Percentiles rank a stretch among this genome's conserved stretches.
These are phyloP conservation scores for Saturnispora sekii DNA, from an alignment of 805 yeast genomes.

Conservation along the genomic window DNA sequence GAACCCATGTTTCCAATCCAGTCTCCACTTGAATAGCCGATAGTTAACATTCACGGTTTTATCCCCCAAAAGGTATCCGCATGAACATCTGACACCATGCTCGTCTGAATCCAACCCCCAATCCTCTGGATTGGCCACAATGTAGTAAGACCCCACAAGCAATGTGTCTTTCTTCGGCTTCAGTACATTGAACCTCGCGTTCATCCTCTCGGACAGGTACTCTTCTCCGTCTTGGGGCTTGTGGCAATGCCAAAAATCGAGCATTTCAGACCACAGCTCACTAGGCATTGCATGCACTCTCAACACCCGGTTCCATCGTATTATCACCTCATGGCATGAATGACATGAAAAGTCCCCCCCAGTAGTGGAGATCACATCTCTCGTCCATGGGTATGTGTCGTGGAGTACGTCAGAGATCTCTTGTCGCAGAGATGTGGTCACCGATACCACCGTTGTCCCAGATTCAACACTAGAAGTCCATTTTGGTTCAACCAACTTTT, in stretches of 20 bases:
- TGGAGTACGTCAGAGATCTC: slow-evolving; percentile 1
- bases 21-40: slow-evolving; percentile 49
- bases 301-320: slow-evolving; percentile 26
- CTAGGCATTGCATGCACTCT: slow-evolving; percentile 67
- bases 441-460: too few relatives aligned
- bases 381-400: slow-evolving; percentile 21
- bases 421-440: too few relatives aligned
- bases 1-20: slow-evolving; percentile 30
- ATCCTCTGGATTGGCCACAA: slow-evolving; percentile 29
- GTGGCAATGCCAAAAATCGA: slow-evolving; percentile 98
- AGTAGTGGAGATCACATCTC: slow-evolving; percentile 10
- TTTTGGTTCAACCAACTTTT: neutral
- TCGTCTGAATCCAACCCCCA: slow-evolving; percentile 6
- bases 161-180: slow-evolving; percentile 35
- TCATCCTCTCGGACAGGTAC: slow-evolving; percentile 7
- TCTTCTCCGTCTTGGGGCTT: slow-evolving; percentile 37
- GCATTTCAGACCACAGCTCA: slow-evolving; percentile 86
- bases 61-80: slow-evolving; percentile 34
- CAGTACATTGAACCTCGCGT: slow-evolving; percentile 31
- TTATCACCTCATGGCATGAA: slow-evolving; percentile 12
- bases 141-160: slow-evolving; percentile 49
- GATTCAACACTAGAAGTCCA: too few relatives aligned
- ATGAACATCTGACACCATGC: slow-evolving; percentile 13
- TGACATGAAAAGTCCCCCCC: slow-evolving; percentile 12
- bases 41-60: slow-evolving; percentile 25